These are phyloP conservation scores for Trichosporon coremiiforme DNA, from an alignment of 1,284 basidiomycete species.

Conservation along the genomic window DNA sequence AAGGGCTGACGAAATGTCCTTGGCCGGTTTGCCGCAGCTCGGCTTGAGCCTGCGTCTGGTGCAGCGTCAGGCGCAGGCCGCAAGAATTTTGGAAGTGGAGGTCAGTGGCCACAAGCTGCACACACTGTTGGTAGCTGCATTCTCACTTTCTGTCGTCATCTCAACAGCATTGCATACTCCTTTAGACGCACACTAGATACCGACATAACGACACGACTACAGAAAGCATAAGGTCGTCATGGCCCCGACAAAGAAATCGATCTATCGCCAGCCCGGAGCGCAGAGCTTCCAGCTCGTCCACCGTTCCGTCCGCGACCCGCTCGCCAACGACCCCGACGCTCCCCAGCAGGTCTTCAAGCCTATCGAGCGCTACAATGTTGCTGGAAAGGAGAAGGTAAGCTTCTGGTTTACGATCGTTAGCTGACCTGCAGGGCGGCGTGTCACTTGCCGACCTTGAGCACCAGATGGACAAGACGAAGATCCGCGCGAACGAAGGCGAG, in stretches of 20 bases:
- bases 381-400: slow-evolving; percentile 59
- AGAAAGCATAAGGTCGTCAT: slow-evolving; percentile 34
- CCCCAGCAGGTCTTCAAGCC: slow-evolving; percentile 84
- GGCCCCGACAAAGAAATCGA: slow-evolving; percentile 66
- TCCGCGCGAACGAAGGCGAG: slow-evolving; percentile 67
- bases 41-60: not conserved
- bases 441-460: slow-evolving; percentile 64
- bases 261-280: slow-evolving; percentile 83
- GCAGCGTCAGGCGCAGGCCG: slow-evolving; percentile 9
- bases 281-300: slow-evolving; percentile 97
- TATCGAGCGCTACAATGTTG: slow-evolving; percentile 68
- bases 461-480: slow-evolving; percentile 39
- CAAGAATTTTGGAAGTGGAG: slow-evolving; percentile 27
- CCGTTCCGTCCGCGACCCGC: slow-evolving; percentile 91
- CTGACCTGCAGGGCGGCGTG: slow-evolving; percentile 46
- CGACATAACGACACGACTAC: not conserved
- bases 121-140: not conserved
- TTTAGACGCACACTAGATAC: not conserved
- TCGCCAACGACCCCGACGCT: slow-evolving; percentile 83
- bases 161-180: not conserved
- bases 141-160: not conserved
- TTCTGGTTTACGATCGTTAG: not conserved
- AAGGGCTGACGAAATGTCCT: not conserved
- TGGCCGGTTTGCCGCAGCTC: slow-evolving; percentile 15
- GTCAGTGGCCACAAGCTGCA: slow-evolving; percentile 13